Evolutionary conservation across 371 early-diverging fungal species (phyloP).

Genomic region (Apophysomyces sp.): DNA sequence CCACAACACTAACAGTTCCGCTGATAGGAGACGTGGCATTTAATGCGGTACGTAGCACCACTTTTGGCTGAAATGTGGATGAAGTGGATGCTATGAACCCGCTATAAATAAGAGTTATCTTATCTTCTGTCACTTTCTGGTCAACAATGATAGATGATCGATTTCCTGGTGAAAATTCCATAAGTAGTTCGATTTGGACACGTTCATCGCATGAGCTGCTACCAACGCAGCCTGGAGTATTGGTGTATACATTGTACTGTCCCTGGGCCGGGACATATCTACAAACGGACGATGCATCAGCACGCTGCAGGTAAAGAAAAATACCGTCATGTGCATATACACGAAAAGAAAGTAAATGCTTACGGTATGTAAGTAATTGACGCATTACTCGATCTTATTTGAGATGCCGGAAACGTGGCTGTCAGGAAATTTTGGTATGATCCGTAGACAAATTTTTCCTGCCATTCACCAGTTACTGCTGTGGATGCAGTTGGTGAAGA

Average conservation of each 20-base stretch:
- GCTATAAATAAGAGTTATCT: constrained; percentile 43
- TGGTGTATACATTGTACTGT: constrained; percentile 60
- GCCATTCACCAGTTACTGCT: constrained; percentile 35
- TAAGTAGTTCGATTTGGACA: constrained; percentile 42
- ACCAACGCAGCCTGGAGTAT: constrained; percentile 69
- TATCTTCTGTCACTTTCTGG: constrained; percentile 44
- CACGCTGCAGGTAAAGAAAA: background rate
- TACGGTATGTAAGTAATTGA: constrained; percentile 57
- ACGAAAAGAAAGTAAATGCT: background rate
- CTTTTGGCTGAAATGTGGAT: constrained; percentile 26
- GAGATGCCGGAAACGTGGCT: constrained; percentile 28
- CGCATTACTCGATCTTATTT: constrained; percentile 32
- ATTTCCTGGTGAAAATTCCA: constrained; percentile 43
- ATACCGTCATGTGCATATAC: background rate
- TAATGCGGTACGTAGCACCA: constrained; percentile 19
- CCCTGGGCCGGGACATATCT: constrained; percentile 61
- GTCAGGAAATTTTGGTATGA: constrained; percentile 41
- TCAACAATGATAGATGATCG: constrained; percentile 25
- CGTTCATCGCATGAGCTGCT: constrained; percentile 56
- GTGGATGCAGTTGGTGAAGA: constrained; percentile 15
- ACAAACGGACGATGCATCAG: constrained; percentile 11
- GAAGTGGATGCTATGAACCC: constrained; percentile 46
- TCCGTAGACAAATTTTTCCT: constrained; percentile 32
- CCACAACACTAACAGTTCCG: constrained; percentile 24
- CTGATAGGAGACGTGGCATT: constrained; percentile 20